Base-by-base conservation (phyloP, 2,329 filamentous ascomycete genomes). In the Pyrenochaeta sp. region DNA sequence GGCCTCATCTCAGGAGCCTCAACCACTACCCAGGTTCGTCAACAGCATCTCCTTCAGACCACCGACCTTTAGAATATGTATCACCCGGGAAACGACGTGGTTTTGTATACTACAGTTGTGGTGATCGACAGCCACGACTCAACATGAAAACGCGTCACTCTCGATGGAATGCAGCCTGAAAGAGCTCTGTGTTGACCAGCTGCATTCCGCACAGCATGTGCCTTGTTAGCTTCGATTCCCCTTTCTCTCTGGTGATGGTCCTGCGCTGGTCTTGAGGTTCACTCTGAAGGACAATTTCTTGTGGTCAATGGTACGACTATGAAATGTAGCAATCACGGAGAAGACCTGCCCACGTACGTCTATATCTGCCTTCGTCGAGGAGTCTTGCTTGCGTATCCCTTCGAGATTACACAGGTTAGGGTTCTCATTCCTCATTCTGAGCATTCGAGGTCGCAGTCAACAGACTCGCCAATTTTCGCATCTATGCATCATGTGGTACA, bases 401-500 rank as follows among this genome's bases (percentile, higher is more conserved):
- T 7, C 4, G 14, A n/a, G 5, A 12, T 15, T 10, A 39, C 12
- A 14, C 17, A 14, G 7, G 2, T 14, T 9, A 39, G 14, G 10
- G 6, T 21, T 37, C 18, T 11, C 49, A 54, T 43, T 56, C 49
- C 46, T 45, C 23, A 32, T 5, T n/a, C 20, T 33, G 43, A 27
- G 23, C 36, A 27, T 41, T 40, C 41, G 6, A 35, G 40, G 23
- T 42, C 29, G 39, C 36, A n/a, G 21, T 21, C 30, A 21, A 32
- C 35, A n/a, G 15, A 10, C 37, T 43, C 43, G 50, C 53, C 56
- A 65, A 64, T 51, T 46, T 54, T 39, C n/a, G 51, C 21, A 50
- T 54, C 42, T 37, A 51, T 51, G 29, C 41, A 59, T 62, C 54
- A 62, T 63, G 61, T 61, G 54, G 52, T 58, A 55, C 56, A 46